Percentiles rank a stretch among this genome's conserved stretches.
Evolutionary conservation across 495 filamentous ascomycete genomes (phyloP).

Genomic region (Cairneyella variabilis): DNA sequence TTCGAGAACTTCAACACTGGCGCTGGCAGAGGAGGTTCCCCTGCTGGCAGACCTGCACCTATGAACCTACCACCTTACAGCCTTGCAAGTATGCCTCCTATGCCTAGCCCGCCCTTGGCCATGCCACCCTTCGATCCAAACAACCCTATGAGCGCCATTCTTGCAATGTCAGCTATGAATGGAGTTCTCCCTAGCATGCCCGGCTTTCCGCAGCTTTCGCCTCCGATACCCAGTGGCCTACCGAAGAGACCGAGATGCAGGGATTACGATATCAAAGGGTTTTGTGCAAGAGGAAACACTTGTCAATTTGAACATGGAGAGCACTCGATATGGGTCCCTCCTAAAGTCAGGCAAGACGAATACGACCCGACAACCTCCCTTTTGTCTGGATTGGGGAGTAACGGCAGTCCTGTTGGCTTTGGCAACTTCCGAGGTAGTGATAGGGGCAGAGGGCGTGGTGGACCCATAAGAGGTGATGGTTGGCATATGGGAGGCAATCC

Average conservation of each 20-base stretch:
- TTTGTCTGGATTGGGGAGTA: slow-evolving; percentile 30
- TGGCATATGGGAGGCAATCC: slow-evolving; percentile 2
- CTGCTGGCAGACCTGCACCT: slow-evolving; percentile 9
- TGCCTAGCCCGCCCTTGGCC: slow-evolving; percentile 26
- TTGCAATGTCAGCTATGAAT: slow-evolving; percentile 67
- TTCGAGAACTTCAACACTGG: slow-evolving; percentile 21
- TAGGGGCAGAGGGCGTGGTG: slow-evolving; percentile 26
- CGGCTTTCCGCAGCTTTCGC: slow-evolving; percentile 32
- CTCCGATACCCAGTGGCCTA: slow-evolving; percentile 10
- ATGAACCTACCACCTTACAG: slow-evolving; percentile 6
- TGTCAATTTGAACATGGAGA: slow-evolving; percentile 83
- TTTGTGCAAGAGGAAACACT: slow-evolving; percentile 69
- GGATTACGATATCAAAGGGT: slow-evolving; percentile 87
- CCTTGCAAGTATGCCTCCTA: slow-evolving; percentile 15
- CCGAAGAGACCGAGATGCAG: slow-evolving; percentile 59
- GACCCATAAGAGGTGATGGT: slow-evolving; percentile 8
- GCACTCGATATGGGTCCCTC: slow-evolving; percentile 49
- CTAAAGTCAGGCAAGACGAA: slow-evolving; percentile 53
- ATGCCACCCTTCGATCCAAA: slow-evolving; percentile 50
- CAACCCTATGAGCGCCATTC: slow-evolving; percentile 64
- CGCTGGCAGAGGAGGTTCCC: slow-evolving; percentile 20
- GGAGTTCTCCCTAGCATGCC: slow-evolving; percentile 55
- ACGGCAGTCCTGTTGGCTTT: slow-evolving; percentile 1
- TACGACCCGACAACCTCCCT: slow-evolving; percentile 78
- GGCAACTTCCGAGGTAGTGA: slow-evolving; percentile 22